Percentiles rank a stretch among this genome's conserved stretches.
Evolutionary conservation across 108 stramenopile species (phyloP).

Genomic region (Nannochloropsis salina): DNA sequence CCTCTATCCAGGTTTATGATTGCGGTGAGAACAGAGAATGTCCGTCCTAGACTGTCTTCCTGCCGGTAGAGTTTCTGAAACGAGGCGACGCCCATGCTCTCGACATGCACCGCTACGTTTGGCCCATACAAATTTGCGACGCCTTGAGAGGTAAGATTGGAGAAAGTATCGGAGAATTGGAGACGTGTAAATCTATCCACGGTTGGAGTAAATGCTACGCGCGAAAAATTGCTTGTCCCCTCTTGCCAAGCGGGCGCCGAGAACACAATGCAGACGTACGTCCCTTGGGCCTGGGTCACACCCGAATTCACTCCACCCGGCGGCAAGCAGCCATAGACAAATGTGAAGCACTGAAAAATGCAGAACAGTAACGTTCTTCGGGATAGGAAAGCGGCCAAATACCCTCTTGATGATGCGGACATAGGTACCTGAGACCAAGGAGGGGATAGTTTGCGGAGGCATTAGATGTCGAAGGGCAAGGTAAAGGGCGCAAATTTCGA

Average conservation of each 20-base stretch:
- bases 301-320: conserved; percentile 14
- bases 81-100: conserved; percentile 40
- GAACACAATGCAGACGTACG: neutral
- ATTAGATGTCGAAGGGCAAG: too few species aligned
- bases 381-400: neutral
- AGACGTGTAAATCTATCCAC: conserved; percentile 20
- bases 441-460: too few species aligned
- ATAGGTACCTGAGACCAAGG: neutral
- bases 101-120: conserved; percentile 43
- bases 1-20: conserved; percentile 76
- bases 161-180: neutral
- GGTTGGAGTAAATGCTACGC: neutral
- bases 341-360: neutral
- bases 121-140: conserved; percentile 26
- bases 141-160: neutral
- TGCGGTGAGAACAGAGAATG: conserved; percentile 71
- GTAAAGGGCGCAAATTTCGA: too few species aligned
- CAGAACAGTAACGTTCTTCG: neutral
- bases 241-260: neutral
- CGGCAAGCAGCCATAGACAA: neutral
- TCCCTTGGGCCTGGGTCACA: neutral
- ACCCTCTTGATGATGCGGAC: neutral
- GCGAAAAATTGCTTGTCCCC: neutral
- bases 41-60: neutral
- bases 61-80: conserved; percentile 41